Conservation (phyloP, 2,329 filamentous ascomycete genomes). For the Epicoccum nigrum region DNA sequence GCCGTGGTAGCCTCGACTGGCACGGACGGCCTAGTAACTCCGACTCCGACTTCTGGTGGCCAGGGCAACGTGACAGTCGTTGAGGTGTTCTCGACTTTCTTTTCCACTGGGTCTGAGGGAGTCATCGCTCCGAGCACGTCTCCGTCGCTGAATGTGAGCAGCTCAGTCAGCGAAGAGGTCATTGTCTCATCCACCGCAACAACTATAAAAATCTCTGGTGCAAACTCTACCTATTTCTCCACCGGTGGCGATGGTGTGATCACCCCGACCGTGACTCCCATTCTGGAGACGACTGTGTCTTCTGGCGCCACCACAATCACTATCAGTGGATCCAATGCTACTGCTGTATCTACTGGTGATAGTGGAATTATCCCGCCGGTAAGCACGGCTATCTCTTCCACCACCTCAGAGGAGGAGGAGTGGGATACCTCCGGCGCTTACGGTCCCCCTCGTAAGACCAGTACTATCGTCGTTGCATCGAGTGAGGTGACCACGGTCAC, state of each 20-base stretch:
- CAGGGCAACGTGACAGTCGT: conserved; percentile 20
- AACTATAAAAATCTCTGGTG: conserved; percentile 9
- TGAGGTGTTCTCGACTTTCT: conserved; percentile 18
- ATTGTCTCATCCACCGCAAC: conserved; percentile 8
- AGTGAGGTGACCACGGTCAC: conserved; percentile 12
- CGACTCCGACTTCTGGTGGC: conserved; percentile 11
- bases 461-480: conserved; percentile 9
- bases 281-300: conserved; percentile 10
- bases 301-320: conserved; percentile 3
- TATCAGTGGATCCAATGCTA: conserved; percentile 13
- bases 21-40: conserved; percentile 21
- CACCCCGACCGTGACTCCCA: conserved; percentile 7
- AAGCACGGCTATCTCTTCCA: not conserved
- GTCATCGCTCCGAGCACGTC: conserved; percentile 18
- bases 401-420: not conserved
- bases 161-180: not conserved
- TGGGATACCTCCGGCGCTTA: conserved; percentile 5
- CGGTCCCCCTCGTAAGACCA: conserved; percentile 9
- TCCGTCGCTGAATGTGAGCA: not conserved
- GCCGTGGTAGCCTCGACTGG: conserved; percentile 26
- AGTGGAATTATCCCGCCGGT: conserved; percentile 15
- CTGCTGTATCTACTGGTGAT: conserved; percentile 17
- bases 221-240: conserved; percentile 18
- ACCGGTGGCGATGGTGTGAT: conserved; percentile 16
- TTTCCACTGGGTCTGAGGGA: conserved; percentile 22